Base-by-base conservation (phyloP, 306 rosid species). In the Cyclanthera cordifolia region DNA sequence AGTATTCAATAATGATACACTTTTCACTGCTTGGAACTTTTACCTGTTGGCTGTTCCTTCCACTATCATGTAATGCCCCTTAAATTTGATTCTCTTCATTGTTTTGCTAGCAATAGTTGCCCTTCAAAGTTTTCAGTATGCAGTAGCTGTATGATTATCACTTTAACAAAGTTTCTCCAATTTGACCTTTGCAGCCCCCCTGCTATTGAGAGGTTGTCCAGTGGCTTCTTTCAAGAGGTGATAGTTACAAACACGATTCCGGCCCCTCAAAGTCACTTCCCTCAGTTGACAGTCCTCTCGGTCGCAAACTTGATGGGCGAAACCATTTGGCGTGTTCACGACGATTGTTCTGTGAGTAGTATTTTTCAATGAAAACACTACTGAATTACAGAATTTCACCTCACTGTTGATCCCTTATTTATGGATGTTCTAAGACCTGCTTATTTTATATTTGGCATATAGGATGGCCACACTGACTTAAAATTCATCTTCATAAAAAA, bases 321-420 rank as follows among this genome's bases (percentile, higher is more conserved):
- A 87, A 93, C 99, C 74, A 85, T 93, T 57, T 93, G 99, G 99
- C 99, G 97, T 65, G 97, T 93, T 67, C 97, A 93, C 59, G 99
- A 90, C 55, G 99, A 93, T 76, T 93, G 99, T 83, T 90, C 99
- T 70, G 99, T 93, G 83, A 93, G 97, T 83, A 83, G 85, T 76
- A 82, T 87, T 76, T 89, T 82, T 81, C 83, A 75, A 78, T 85
- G 81, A 82, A 64, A 25, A 14, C 59, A 3, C 24, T 15, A 4
- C 13, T 11, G 30, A 61, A 37, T 8, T 39, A 61, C 69, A 20
- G 19, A 45, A 41, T 52, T 65, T 21, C 37, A 65, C 53, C 48
- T 14, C 9, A 34, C 14, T 12, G n/a, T 43, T 55, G 21, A 20
- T 23, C 39, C 53, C 53, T 45, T 65, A 65, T 65, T 65, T 43